Evolutionary conservation across 257 asterid genomes (phyloP).

Genomic region (Rehmannia glutinosa): DNA sequence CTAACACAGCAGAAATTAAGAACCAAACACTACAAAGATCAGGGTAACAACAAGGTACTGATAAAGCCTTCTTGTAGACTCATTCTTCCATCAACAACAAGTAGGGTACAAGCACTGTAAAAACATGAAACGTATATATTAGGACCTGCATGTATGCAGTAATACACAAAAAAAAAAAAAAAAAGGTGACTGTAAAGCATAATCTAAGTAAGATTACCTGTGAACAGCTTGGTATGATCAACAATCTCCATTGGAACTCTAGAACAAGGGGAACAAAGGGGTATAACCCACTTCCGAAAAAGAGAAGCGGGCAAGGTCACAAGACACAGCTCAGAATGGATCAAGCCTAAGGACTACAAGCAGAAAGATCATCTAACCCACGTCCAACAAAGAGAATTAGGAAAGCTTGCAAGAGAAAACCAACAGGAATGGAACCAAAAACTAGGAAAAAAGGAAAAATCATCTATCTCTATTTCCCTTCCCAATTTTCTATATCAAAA

Average conservation of each 20-base stretch:
- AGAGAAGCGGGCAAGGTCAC: slow-evolving; percentile 12
- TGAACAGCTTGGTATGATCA: slow-evolving; percentile 42
- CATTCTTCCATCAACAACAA: slow-evolving; percentile 21
- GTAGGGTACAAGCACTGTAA: slow-evolving; percentile 22
- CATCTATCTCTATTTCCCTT: slow-evolving; percentile 37
- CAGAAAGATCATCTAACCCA: slow-evolving; percentile 22
- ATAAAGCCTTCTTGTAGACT: slow-evolving; percentile 25
- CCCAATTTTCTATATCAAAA: slow-evolving; percentile 60
- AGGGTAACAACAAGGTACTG: slow-evolving; percentile 2
- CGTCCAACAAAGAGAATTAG: slow-evolving; percentile 13
- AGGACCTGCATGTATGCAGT: background rate
- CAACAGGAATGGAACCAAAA: background rate
- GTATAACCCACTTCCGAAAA: slow-evolving; percentile 9
- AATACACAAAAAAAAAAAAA: background rate
- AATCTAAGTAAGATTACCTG: slow-evolving; percentile 17
- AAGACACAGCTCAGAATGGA: slow-evolving; percentile 20
- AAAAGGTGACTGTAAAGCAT: background rate
- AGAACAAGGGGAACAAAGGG: slow-evolving; percentile 1
- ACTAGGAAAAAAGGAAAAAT: slow-evolving; percentile 25
- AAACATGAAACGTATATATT: background rate
- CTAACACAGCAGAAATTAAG: slow-evolving; percentile 7
- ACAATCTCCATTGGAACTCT: slow-evolving; percentile 43
- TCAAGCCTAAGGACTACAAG: slow-evolving; percentile 4
- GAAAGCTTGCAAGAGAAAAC: slow-evolving; percentile 22
- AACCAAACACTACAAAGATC: slow-evolving; percentile 18